phyloP scores from a whole-genome alignment of 1,284 basidiomycete species.

The Xerocomus minutiporus region DNA sequence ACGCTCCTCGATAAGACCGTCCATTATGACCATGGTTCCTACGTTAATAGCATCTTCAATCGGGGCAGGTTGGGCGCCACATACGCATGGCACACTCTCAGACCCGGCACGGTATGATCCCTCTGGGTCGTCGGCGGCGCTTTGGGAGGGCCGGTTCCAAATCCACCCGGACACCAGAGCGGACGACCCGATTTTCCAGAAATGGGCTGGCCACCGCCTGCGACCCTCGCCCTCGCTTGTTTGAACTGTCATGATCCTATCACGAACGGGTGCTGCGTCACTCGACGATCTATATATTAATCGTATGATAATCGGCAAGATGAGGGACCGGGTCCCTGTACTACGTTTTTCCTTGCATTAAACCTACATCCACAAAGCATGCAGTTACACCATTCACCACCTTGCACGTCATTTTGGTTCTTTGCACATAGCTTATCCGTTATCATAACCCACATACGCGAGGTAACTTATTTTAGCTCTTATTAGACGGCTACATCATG shows the following conservation, averaged over 20 bases:
- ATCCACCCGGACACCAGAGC: constrained; percentile 78
- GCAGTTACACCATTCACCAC: background rate
- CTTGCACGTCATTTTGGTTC: background rate
- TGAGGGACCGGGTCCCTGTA: constrained; percentile 11
- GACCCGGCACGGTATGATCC: constrained; percentile 77
- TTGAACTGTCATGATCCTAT: constrained; percentile 12
- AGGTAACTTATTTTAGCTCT: constrained; percentile 21
- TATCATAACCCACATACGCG: constrained; percentile 16
- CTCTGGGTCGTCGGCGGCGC: constrained; percentile 70
- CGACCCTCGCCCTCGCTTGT: constrained; percentile 16
- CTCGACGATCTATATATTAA: constrained; percentile 12
- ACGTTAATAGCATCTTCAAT: constrained; percentile 81
- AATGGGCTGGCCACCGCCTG: constrained; percentile 33
- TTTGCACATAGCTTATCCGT: constrained; percentile 24
- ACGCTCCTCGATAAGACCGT: constrained; percentile 41
- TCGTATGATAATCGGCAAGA: constrained; percentile 8
- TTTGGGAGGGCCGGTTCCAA: constrained; percentile 79
- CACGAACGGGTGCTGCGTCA: constrained; percentile 7
- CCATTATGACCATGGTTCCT: constrained; percentile 84
- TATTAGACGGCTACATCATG: constrained; percentile 5
- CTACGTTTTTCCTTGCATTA: background rate
- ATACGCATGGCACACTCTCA: constrained; percentile 52
- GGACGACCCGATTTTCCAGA: constrained; percentile 43
- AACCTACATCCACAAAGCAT: background rate
- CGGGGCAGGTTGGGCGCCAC: constrained; percentile 72